Conservation (phyloP, 2,329 filamentous ascomycete genomes). For the Colletotrichum cuscutae region DNA sequence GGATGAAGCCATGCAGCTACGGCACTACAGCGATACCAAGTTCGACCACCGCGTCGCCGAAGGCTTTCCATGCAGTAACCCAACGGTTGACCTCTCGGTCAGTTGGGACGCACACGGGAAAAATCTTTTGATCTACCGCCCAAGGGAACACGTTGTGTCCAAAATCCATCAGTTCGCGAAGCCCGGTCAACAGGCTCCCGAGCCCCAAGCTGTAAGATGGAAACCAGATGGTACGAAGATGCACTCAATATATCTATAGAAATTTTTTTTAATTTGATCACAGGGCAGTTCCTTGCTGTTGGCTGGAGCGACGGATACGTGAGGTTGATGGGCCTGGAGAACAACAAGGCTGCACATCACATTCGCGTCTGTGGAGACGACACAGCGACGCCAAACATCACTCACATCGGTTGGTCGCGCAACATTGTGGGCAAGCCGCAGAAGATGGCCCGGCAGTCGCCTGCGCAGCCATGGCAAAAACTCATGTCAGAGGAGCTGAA, state of each 20-base stretch:
- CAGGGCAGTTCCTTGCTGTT: constrained; percentile 81
- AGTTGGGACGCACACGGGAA: constrained; percentile 74
- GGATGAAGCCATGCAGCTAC: constrained; percentile 48
- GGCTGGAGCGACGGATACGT: constrained; percentile 86
- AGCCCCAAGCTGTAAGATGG: constrained; percentile 67
- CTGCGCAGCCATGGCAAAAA: constrained; percentile 43
- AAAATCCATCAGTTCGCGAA: constrained; percentile 59
- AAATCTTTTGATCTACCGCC: constrained; percentile 79
- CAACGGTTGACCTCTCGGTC: constrained; percentile 85
- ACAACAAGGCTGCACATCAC: constrained; percentile 82
- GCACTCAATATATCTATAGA: not conserved
- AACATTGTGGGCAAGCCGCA: constrained; percentile 47
- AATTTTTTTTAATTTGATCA: not conserved
- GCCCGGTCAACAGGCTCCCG: constrained; percentile 52
- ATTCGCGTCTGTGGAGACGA: constrained; percentile 63
- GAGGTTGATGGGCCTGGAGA: constrained; percentile 81
- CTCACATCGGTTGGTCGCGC: constrained; percentile 64
- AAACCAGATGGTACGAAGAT: constrained; percentile 70
- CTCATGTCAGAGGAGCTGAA: constrained; percentile 42
- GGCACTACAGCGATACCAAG: constrained; percentile 66
- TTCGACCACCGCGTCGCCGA: constrained; percentile 65
- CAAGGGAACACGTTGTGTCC: constrained; percentile 76
- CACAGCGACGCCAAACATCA: constrained; percentile 51
- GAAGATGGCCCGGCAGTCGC: constrained; percentile 29
- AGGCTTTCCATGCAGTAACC: constrained; percentile 78